These are phyloP conservation scores for Sugiyamaella marilandica DNA, from an alignment of 805 yeast genomes.

Conservation along the genomic window DNA sequence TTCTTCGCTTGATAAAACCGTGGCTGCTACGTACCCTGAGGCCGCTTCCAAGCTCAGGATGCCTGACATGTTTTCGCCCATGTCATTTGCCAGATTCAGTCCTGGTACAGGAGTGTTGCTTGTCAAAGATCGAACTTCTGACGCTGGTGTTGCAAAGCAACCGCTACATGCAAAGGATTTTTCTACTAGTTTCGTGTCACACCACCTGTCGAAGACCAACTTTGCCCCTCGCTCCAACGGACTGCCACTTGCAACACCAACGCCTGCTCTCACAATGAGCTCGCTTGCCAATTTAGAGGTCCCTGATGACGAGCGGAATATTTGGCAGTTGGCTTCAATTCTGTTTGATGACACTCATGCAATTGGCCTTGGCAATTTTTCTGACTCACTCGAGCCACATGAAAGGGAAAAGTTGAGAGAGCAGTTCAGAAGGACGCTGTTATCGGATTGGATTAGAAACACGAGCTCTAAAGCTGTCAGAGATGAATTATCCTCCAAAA, in stretches of 20 bases:
- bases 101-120: constrained; percentile 14
- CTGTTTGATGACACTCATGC: constrained; percentile 47
- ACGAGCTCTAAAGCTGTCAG: constrained; percentile 39
- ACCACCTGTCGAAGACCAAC: background rate
- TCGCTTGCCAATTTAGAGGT: background rate
- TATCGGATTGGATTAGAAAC: constrained; percentile 55
- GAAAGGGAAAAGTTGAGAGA: constrained; percentile 23
- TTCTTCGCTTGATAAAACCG: constrained; percentile 12
- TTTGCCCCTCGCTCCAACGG: constrained; percentile 6
- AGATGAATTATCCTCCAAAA: constrained; percentile 26
- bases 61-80: constrained; percentile 9
- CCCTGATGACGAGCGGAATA: constrained; percentile 27
- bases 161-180: background rate
- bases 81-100: constrained; percentile 15
- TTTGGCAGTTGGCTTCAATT: constrained; percentile 57
- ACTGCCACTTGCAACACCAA: constrained; percentile 8
- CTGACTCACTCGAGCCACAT: constrained; percentile 19
- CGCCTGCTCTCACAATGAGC: constrained; percentile 5
- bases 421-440: constrained; percentile 38
- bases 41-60: constrained; percentile 17
- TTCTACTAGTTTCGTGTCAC: background rate
- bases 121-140: background rate
- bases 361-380: constrained; percentile 24
- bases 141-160: background rate
- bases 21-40: constrained; percentile 9